Evolutionary conservation across 78 protist genomes (phyloP).

Genomic region (Dictyostelium brefeldianum): DNA sequence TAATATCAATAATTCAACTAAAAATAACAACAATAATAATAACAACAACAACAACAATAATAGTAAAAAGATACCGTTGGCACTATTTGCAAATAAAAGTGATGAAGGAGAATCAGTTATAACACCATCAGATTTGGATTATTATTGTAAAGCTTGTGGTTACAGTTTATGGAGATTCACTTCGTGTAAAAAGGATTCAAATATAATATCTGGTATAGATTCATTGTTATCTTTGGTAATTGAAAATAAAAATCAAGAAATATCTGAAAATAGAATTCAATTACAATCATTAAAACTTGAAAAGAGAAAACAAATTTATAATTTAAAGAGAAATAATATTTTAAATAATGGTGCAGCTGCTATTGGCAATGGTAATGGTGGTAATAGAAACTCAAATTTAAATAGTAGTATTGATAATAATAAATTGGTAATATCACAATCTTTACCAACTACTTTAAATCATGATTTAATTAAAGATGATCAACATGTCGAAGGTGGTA

Average conservation of each 20-base stretch:
- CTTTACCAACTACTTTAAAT: conserved; percentile 37
- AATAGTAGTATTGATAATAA: not conserved
- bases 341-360: not conserved
- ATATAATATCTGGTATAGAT: conserved; percentile 42
- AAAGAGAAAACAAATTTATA: not conserved
- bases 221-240: conserved; percentile 19
- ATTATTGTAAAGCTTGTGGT: conserved; percentile 48
- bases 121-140: conserved; percentile 27
- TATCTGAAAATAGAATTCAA: not conserved
- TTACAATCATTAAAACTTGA: not conserved
- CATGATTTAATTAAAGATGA: not conserved
- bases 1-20: not conserved
- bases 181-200: conserved; percentile 24
- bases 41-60: not conserved
- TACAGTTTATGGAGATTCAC: conserved; percentile 55
- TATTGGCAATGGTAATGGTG: not conserved
- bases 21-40: conserved; percentile 1
- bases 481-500: not conserved
- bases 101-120: conserved; percentile 66
- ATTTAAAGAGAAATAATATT: not conserved
- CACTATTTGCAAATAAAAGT: conserved; percentile 59
- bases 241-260: conserved; percentile 31
- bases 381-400: not conserved
- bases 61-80: conserved; percentile 33
- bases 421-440: conserved; percentile 25